These are phyloP conservation scores for Lindgomyces ingoldianus DNA, from an alignment of 495 filamentous ascomycete genomes.

Conservation along the genomic window DNA sequence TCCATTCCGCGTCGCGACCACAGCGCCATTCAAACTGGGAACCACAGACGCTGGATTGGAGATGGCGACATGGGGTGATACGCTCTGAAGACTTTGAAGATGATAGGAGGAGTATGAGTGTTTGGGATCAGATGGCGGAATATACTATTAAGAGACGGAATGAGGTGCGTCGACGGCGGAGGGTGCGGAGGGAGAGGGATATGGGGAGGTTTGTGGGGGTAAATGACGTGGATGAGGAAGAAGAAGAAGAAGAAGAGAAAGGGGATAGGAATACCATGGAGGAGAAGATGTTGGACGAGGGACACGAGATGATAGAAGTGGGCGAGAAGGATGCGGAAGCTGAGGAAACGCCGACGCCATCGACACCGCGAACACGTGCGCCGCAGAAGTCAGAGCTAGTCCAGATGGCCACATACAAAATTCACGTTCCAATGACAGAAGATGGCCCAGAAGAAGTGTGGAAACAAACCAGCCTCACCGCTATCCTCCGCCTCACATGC, in stretches of 20 bases:
- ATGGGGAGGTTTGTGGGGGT: not conserved
- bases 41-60: constrained; percentile 18
- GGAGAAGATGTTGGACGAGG: not conserved
- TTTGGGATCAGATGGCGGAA: constrained; percentile 19
- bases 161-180: not conserved
- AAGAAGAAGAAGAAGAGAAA: not conserved
- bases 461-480: not conserved
- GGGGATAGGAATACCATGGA: not conserved
- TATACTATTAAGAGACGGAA: not conserved
- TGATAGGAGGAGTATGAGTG: not conserved
- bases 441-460: not conserved
- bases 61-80: constrained; percentile 11
- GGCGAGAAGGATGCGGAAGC: not conserved
- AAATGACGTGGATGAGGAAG: not conserved
- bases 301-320: not conserved
- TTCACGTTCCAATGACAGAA: not conserved
- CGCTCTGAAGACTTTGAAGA: constrained; percentile 8
- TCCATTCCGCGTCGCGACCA: constrained; percentile 9
- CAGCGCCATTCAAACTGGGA: constrained; percentile 7
- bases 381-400: not conserved
- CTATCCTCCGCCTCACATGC: not conserved
- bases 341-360: not conserved
- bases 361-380: not conserved
- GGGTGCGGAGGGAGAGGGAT: not conserved
- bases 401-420: not conserved